phyloP scores from a whole-genome alignment of 2,329 filamentous ascomycete species.

The Helotiales sp. region DNA sequence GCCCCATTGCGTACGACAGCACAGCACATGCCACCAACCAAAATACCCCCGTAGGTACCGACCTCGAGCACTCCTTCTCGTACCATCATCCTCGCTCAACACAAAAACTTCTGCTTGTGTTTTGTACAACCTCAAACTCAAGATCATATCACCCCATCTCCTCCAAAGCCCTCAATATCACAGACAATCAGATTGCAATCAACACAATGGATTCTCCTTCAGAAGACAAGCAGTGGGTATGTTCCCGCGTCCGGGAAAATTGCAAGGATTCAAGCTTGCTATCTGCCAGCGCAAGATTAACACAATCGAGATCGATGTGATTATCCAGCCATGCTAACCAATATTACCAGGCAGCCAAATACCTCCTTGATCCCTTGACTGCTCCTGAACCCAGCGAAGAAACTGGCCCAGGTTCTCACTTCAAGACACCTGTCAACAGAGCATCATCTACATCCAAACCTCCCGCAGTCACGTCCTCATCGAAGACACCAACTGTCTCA shows the following conservation, averaged over 20 bases:
- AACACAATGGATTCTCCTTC: conserved; percentile 27
- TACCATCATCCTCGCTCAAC: not conserved
- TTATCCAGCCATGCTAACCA: conserved; percentile 4
- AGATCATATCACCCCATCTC: not conserved
- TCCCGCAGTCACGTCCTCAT: conserved; percentile 26
- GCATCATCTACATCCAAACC: conserved; percentile 42
- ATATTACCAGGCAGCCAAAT: conserved; percentile 58
- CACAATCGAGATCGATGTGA: conserved; percentile 7
- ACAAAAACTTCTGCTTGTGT: not conserved
- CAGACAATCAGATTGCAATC: not conserved
- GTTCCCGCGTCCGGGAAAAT: not conserved
- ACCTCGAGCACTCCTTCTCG: not conserved
- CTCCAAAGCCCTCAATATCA: not conserved
- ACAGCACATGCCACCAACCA: not conserved
- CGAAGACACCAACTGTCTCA: conserved; percentile 13
- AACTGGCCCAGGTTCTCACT: conserved; percentile 61
- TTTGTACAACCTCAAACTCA: not conserved
- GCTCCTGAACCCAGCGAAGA: conserved; percentile 68
- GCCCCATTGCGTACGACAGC: conserved; percentile 6
- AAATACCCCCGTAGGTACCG: not conserved
- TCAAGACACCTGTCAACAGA: conserved; percentile 16
- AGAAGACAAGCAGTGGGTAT: conserved; percentile 52
- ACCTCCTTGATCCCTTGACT: conserved; percentile 69
- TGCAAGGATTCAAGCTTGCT: conserved; percentile 19
- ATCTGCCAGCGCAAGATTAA: conserved; percentile 11